These are phyloP conservation scores for Suillus placidus DNA, from an alignment of 768 basidiomycete genomes.

Conservation along the genomic window DNA sequence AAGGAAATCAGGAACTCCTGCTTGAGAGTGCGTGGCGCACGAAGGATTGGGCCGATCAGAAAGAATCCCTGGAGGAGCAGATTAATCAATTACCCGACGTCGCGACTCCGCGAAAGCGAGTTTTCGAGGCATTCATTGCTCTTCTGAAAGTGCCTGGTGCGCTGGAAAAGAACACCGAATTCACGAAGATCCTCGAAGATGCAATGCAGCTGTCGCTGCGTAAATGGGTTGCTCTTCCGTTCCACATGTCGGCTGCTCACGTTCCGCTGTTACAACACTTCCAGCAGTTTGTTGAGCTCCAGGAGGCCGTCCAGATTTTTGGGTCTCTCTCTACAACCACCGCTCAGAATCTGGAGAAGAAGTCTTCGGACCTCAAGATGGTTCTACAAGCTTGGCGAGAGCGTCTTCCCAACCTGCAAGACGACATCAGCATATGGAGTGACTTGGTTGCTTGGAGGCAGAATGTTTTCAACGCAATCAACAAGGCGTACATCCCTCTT, in stretches of 20 bases:
- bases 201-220: conserved; percentile 95
- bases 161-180: conserved; percentile 84
- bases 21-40: conserved; percentile 96
- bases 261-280: conserved; percentile 95
- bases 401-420: conserved; percentile 90
- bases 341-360: conserved; percentile 88
- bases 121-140: conserved; percentile 95
- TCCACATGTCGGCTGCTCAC: conserved; percentile 87
- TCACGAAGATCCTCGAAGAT: conserved; percentile 87
- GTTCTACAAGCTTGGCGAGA: conserved; percentile 98
- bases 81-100: conserved; percentile 81
- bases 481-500: conserved; percentile 92
- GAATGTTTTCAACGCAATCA: conserved; percentile 97
- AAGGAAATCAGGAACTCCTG: conserved; percentile 89
- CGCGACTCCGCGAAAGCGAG: conserved; percentile 91
- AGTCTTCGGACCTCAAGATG: conserved; percentile 93
- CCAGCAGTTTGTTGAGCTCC: conserved; percentile 97
- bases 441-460: conserved; percentile 99
- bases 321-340: conserved; percentile 86
- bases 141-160: conserved; percentile 83
- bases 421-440: conserved; percentile 98
- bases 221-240: conserved; percentile 92
- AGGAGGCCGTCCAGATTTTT: conserved; percentile 95
- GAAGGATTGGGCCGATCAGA: conserved; percentile 87
- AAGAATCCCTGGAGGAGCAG: conserved; percentile 77